phyloP scores from a whole-genome alignment of 1,284 basidiomycete genomes.

The Malassezia furfur region DNA sequence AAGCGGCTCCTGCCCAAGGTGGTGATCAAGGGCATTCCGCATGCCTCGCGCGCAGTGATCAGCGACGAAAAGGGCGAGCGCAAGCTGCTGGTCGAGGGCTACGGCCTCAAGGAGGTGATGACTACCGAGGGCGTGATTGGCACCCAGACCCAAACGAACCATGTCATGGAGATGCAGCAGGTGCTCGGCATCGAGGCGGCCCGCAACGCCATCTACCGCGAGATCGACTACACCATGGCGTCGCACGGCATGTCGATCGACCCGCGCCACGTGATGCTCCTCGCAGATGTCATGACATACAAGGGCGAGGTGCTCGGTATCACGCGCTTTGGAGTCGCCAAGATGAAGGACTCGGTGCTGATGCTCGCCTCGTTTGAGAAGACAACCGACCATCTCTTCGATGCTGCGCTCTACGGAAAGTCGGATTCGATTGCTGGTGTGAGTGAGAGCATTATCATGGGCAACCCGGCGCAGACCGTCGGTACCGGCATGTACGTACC shows the following conservation, averaged over 20 bases:
- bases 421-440: constrained; percentile 90
- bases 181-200: constrained; percentile 97
- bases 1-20: constrained; percentile 43
- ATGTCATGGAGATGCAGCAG: constrained; percentile 88
- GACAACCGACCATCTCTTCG: constrained; percentile 97
- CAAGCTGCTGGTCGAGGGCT: constrained; percentile 59
- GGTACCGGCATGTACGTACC: constrained; percentile 62
- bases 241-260: constrained; percentile 98
- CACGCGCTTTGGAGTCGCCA: constrained; percentile 98
- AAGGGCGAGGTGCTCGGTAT: constrained; percentile 99
- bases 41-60: constrained; percentile 41
- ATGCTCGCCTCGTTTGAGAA: constrained; percentile 99
- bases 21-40: constrained; percentile 44
- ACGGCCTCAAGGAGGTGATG: constrained; percentile 97
- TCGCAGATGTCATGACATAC: constrained; percentile 98
- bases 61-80: constrained; percentile 44
- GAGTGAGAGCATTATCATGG: constrained; percentile 99
- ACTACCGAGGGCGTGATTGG: constrained; percentile 91
- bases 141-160: constrained; percentile 84
- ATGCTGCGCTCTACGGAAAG: constrained; percentile 91
- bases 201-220: constrained; percentile 83
- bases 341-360: constrained; percentile 99
- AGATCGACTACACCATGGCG: constrained; percentile 91
- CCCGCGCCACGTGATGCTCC: constrained; percentile 93
- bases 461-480: constrained; percentile 87